phyloP scores from a whole-genome alignment of 2,329 filamentous ascomycete species.

The Neofusicoccum sp. region DNA sequence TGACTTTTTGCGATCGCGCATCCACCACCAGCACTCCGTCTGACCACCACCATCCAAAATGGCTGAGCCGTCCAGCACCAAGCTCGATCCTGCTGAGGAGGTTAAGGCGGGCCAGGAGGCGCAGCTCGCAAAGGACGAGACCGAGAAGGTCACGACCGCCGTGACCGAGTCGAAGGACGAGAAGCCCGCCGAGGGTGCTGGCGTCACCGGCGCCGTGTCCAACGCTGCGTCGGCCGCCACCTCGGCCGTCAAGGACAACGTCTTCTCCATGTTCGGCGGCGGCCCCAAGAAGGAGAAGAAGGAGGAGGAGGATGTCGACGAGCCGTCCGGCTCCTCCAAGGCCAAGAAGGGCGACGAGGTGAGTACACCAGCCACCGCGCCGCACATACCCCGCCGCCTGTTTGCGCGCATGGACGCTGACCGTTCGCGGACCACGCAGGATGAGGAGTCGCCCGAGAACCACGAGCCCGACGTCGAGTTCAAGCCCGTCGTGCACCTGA shows the following conservation, averaged over 20 bases:
- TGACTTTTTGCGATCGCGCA: slow-evolving; percentile 2
- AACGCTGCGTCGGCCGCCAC: slow-evolving; percentile 40
- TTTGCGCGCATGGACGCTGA: background rate
- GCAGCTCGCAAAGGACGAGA: slow-evolving; percentile 47
- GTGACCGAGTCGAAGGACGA: slow-evolving; percentile 48
- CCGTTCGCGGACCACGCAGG: slow-evolving; percentile 25
- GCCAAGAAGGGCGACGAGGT: slow-evolving; percentile 70
- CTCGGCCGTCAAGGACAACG: slow-evolving; percentile 55
- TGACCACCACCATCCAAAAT: slow-evolving; percentile 11
- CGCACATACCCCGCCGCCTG: background rate
- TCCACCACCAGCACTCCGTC: background rate
- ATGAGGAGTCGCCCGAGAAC: slow-evolving; percentile 79
- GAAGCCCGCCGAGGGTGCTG: slow-evolving; percentile 44
- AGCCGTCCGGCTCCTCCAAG: slow-evolving; percentile 81
- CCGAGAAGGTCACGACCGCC: slow-evolving; percentile 47
- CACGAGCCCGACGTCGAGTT: slow-evolving; percentile 95
- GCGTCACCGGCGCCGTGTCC: slow-evolving; percentile 40
- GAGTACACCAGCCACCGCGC: slow-evolving; percentile 22
- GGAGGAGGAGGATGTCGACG: slow-evolving; percentile 76
- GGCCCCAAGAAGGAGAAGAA: slow-evolving; percentile 97
- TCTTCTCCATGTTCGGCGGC: slow-evolving; percentile 99
- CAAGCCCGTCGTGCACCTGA: slow-evolving; percentile 93
- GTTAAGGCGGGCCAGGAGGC: slow-evolving; percentile 42
- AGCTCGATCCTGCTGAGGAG: slow-evolving; percentile 46
- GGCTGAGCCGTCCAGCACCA: slow-evolving; percentile 39